A percentile compares a stretch with the other conserved stretches of the same genome.
These are phyloP conservation scores for Spongospora subterranea DNA, from an alignment of 208 protist genomes.

Conservation along the genomic window DNA sequence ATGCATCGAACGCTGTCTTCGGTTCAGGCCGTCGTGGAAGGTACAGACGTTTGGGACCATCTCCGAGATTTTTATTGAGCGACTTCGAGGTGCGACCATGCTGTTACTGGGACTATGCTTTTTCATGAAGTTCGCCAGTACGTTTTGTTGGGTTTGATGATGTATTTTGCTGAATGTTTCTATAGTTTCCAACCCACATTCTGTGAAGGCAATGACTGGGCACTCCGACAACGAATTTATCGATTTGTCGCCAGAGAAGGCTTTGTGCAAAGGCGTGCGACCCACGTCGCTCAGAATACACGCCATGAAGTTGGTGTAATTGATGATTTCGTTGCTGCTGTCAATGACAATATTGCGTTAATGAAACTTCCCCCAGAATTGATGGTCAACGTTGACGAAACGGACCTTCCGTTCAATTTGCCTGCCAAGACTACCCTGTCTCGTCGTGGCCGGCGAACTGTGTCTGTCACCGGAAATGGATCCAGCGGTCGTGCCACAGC, in stretches of 20 bases:
- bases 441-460: constrained; percentile 24
- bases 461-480: constrained; percentile 3
- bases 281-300: constrained; percentile 49
- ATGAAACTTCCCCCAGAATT: constrained; percentile 21
- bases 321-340: constrained; percentile 30
- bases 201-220: constrained; percentile 39
- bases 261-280: background rate
- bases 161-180: background rate
- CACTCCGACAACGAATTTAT: constrained; percentile 46
- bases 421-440: background rate
- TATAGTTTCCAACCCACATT: constrained; percentile 39
- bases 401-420: constrained; percentile 31
- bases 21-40: background rate
- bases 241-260: constrained; percentile 9
- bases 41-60: constrained; percentile 6
- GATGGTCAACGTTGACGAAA: constrained; percentile 46
- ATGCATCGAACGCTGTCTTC: constrained; percentile 13
- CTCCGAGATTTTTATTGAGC: background rate
- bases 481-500: constrained; percentile 33
- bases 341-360: constrained; percentile 17
- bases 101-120: constrained; percentile 34
- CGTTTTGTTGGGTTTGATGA: background rate
- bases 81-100: background rate
- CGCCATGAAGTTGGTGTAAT: background rate
- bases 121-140: constrained; percentile 45